Conservation (phyloP, 352 stramenopile genomes). For the Elongisporangium senticosum region DNA sequence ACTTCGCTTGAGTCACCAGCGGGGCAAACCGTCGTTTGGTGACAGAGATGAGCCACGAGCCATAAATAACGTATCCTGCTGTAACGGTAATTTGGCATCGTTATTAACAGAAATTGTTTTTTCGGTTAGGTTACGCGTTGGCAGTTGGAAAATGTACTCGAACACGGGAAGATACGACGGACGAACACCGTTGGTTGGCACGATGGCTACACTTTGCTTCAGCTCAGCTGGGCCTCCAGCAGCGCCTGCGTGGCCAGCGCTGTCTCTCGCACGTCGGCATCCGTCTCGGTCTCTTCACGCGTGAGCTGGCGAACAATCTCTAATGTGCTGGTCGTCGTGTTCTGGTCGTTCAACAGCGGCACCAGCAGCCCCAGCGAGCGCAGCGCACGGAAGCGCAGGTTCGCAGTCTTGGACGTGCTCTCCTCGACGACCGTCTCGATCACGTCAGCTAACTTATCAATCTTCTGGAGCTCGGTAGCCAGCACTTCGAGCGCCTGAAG, state of each 20-base stretch:
- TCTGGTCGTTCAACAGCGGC: constrained; percentile 58
- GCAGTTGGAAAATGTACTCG: not conserved
- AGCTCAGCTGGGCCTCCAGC: constrained; percentile 47
- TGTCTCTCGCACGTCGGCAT: constrained; percentile 73
- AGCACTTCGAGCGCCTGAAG: constrained; percentile 65
- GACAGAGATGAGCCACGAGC: not conserved
- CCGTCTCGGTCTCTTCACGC: constrained; percentile 50
- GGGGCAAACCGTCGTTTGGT: not conserved
- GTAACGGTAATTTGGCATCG: not conserved
- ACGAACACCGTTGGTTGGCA: not conserved
- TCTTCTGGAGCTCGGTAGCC: constrained; percentile 47
- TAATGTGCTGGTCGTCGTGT: constrained; percentile 61
- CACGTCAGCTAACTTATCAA: constrained; percentile 65
- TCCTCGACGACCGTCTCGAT: constrained; percentile 65
- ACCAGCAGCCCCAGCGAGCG: constrained; percentile 63
- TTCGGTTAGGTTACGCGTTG: not conserved
- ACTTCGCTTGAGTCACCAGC: not conserved
- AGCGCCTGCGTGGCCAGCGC: constrained; percentile 46
- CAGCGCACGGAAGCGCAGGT: constrained; percentile 76
- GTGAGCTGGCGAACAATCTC: constrained; percentile 69
- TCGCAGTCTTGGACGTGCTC: constrained; percentile 74
- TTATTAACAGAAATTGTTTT: not conserved
- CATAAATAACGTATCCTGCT: not conserved
- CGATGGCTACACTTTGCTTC: constrained; percentile 6
- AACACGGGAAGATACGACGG: not conserved